Evolutionary conservation across 2,329 filamentous ascomycete species (phyloP).

Genomic region (Geosmithia morbida): DNA sequence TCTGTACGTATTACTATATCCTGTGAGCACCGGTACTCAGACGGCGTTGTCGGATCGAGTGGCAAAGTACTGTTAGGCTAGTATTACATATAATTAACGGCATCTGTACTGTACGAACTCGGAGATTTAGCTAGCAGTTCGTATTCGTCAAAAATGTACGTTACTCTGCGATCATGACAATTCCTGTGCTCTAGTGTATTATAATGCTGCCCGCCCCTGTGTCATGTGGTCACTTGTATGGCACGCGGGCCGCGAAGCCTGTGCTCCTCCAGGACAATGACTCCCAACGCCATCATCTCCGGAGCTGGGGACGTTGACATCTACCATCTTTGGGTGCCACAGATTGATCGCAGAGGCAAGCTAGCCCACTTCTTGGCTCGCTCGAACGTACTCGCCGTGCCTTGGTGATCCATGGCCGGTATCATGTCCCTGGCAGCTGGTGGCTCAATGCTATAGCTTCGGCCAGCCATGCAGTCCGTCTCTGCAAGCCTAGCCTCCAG

Average conservation of each 20-base stretch:
- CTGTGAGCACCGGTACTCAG: too few relatives aligned
- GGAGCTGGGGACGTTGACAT: too few relatives aligned
- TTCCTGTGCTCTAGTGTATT: neutral
- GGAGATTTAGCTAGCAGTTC: too few relatives aligned
- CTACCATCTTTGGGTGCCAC: constrained; percentile 4
- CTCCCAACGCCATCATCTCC: too few relatives aligned
- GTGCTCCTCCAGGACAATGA: too few relatives aligned
- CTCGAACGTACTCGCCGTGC: constrained; percentile 11
- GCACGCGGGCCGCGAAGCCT: neutral
- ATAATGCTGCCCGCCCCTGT: neutral
- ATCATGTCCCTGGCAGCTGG: too few relatives aligned
- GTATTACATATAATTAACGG: too few relatives aligned
- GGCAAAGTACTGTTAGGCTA: too few relatives aligned
- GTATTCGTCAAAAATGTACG: neutral
- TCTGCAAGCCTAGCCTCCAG: constrained; percentile 20
- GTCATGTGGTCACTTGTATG: neutral
- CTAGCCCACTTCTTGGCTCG: constrained; percentile 13
- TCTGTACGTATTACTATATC: too few relatives aligned
- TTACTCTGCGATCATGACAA: neutral
- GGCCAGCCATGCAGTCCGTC: constrained; percentile 10
- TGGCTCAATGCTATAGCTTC: neutral
- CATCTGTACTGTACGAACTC: too few relatives aligned
- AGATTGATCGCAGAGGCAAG: constrained; percentile 7
- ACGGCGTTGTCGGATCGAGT: too few relatives aligned
- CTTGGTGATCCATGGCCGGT: neutral